Percentiles rank a stretch among this genome's conserved stretches.
Evolutionary conservation across 345 rosid species (phyloP).

Genomic region (Arabidopsis suecica): DNA sequence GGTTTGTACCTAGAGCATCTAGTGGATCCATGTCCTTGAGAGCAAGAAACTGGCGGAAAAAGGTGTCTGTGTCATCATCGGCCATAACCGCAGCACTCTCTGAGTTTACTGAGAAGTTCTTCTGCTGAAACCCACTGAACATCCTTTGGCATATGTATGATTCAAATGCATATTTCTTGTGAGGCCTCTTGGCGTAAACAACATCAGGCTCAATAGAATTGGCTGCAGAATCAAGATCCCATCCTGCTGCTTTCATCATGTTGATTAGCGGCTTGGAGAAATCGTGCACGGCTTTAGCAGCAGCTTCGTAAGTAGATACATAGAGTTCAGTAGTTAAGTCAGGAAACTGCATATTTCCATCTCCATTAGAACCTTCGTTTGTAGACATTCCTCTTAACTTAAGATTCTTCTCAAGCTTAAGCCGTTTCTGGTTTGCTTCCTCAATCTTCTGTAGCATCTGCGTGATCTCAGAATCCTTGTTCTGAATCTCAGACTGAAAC

Average conservation of each 20-base stretch:
- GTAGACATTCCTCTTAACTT: conserved; percentile 79
- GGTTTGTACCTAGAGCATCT: conserved; percentile 70
- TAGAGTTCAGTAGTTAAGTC: conserved; percentile 73
- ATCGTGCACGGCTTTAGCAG: conserved; percentile 80
- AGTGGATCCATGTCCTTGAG: conserved; percentile 75
- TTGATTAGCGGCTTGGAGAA: conserved; percentile 82
- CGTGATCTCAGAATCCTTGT: conserved; percentile 80
- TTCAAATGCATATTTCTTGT: conserved; percentile 84
- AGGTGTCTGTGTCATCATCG: conserved; percentile 59
- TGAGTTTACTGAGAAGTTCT: conserved; percentile 54
- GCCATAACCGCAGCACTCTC: conserved; percentile 37
- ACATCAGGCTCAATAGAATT: conserved; percentile 74
- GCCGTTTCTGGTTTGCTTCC: conserved; percentile 75
- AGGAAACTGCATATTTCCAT: conserved; percentile 48
- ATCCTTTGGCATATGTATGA: conserved; percentile 84
- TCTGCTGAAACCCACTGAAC: conserved; percentile 82
- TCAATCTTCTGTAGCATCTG: conserved; percentile 77
- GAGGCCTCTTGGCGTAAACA: conserved; percentile 78
- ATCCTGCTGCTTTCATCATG: conserved; percentile 93
- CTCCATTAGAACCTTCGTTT: conserved; percentile 59
- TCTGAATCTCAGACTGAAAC: conserved; percentile 86
- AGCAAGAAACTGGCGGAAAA: conserved; percentile 73
- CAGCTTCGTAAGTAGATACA: conserved; percentile 61
- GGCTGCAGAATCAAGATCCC: conserved; percentile 95
- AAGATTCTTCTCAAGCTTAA: conserved; percentile 79